Base-by-base conservation (phyloP, 495 filamentous ascomycete species). In the Xylona heveae region DNA sequence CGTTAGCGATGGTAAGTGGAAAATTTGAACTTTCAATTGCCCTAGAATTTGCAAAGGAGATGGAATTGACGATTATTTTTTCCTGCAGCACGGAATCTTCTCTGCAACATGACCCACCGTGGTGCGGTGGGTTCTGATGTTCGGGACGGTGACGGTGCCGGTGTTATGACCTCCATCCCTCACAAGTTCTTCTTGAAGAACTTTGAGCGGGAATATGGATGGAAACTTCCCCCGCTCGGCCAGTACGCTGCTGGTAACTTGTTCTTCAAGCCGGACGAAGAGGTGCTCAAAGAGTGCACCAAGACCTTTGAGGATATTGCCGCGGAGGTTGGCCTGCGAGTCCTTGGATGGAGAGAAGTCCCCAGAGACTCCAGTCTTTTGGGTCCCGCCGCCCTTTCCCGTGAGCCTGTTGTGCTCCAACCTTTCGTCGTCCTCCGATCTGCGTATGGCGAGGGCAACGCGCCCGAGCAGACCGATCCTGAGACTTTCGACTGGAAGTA, bases 61-160 rank as follows among this genome's bases (percentile, higher is more conserved):
- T 38, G 27, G 3, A 16, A 5, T 26, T 6, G 5, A 3, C 7
- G 14, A 43, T 44, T 30, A 45, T 29, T 17, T 6, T 24, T n/a
- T 5, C 12, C 18, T 19, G 24, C 44, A 90, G 82, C 88, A 32
- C 76, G 80, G 38, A 85, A 82, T 51, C 65, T 99, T 26, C 71
- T 99, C 35, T 99, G 90, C 60, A 99, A 99, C 64, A 99, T 99
- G 88, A 95, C 88, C 66, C 88, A 99, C 60, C 75, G 88, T 49
- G 88, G 88, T 59, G 88, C 88, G 34, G 88, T 99, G 45, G 88
- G 88, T 36, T 95, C 88, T 7, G 88, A 99, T 62, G 83, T 80
- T 35, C 77, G 88, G 54, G 88, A 99, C 53, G 88, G 88, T 43
- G 88, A 99, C 45, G 88, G 88, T 52, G 88, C 88, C 39, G 88